phyloP scores from a whole-genome alignment of 768 basidiomycete species.

The Leccinum barrowsii region DNA sequence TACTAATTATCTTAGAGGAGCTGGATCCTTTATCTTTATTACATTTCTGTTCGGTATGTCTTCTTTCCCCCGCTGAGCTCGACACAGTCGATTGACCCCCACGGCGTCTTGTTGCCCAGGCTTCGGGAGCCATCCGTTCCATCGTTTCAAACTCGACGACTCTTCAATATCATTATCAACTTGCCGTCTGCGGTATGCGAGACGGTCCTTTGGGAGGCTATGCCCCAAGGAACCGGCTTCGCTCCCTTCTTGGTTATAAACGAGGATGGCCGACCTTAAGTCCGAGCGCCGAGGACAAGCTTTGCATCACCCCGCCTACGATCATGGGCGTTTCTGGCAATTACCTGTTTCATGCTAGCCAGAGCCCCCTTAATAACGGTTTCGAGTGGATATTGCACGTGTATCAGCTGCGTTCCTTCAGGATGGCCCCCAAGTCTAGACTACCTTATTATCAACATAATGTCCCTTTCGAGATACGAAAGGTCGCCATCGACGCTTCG shows the following conservation, averaged over 20 bases:
- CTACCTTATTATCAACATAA: conserved; percentile 31
- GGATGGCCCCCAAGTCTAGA: conserved; percentile 21
- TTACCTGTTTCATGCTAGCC: conserved; percentile 34
- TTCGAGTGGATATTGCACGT: conserved; percentile 33
- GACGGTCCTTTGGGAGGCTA: conserved; percentile 24
- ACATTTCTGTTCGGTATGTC: conserved; percentile 28
- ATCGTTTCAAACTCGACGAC: conserved; percentile 24
- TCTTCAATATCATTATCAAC: conserved; percentile 33
- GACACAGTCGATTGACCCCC: neutral
- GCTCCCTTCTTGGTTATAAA: conserved; percentile 29
- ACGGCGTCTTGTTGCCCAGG: conserved; percentile 13
- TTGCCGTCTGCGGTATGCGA: conserved; percentile 28
- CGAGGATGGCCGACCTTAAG: conserved; percentile 33
- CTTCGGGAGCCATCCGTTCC: conserved; percentile 19
- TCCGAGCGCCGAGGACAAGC: conserved; percentile 30
- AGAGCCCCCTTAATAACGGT: conserved; percentile 29
- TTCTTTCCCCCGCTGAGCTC: neutral
- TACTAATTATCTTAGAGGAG: conserved; percentile 32
- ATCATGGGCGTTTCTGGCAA: conserved; percentile 32
- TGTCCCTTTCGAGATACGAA: conserved; percentile 33
- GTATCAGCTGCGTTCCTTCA: conserved; percentile 33
- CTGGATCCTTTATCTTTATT: conserved; percentile 33
- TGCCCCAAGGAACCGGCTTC: conserved; percentile 23
- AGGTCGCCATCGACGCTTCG: conserved; percentile 30
- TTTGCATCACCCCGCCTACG: conserved; percentile 30